Conservation (phyloP, 352 stramenopile species). For the Globisporangium megalacanthum region DNA sequence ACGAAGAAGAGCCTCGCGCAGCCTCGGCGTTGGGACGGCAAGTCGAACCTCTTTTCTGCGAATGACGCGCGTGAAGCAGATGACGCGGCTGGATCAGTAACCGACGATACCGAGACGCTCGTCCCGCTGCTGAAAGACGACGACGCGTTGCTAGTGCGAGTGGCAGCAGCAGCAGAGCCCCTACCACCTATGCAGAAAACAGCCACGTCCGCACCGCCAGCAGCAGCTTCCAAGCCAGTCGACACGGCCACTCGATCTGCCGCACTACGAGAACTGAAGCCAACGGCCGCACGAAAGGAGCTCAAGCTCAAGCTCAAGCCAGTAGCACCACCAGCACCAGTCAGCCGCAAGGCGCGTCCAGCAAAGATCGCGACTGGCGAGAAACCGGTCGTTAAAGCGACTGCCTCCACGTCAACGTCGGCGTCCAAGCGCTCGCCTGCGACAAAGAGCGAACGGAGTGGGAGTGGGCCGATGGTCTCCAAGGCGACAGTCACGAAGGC, state of each 20-base stretch:
- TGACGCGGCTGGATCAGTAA: too few species aligned
- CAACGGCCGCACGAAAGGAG: background rate
- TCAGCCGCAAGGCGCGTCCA: background rate
- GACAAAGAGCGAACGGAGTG: slow-evolving; percentile 2
- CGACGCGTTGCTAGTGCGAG: background rate
- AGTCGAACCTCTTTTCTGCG: slow-evolving; percentile 15
- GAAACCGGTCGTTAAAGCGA: background rate
- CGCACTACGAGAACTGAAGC: background rate
- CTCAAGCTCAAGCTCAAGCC: too few species aligned
- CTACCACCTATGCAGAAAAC: too few species aligned
- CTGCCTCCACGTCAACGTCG: background rate
- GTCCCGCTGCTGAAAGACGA: slow-evolving; percentile 6
- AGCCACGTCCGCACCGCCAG: background rate
- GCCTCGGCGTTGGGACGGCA: slow-evolving; percentile 12
- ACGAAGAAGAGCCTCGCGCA: slow-evolving; percentile 13
- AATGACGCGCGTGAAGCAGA: background rate
- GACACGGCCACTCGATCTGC: too few species aligned
- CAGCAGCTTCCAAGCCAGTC: background rate
- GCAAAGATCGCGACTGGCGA: slow-evolving; percentile 2
- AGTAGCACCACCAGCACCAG: background rate
- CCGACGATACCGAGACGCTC: background rate
- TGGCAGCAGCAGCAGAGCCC: background rate
- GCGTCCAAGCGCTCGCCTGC: slow-evolving; percentile 1
- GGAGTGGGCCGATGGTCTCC: background rate
- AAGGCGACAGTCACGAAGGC: background rate